Evolutionary conservation across 1,139 yeast genomes (phyloP).

Genomic region (Saccharomyces hybrid): DNA sequence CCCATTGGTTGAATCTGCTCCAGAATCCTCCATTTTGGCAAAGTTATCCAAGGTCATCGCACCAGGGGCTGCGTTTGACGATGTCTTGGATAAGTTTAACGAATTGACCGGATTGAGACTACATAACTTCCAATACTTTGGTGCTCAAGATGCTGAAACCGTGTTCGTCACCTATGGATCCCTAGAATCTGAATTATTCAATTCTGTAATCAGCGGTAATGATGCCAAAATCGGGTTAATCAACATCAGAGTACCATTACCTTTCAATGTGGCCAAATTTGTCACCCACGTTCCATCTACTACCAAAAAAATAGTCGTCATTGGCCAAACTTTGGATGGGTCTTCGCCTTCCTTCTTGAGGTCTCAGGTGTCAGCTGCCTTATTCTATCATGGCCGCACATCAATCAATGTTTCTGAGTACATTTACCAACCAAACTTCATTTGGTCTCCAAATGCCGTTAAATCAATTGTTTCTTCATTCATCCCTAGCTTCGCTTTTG

Average conservation of each 20-base stretch:
- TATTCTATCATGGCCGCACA: conserved; percentile 46
- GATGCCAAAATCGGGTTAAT: conserved; percentile 51
- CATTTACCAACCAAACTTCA: conserved; percentile 43
- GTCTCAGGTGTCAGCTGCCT: conserved; percentile 66
- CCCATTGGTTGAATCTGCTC: conserved; percentile 35
- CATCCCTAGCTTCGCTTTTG: conserved; percentile 34
- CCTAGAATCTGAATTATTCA: conserved; percentile 50
- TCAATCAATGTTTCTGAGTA: conserved; percentile 43
- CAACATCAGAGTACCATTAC: conserved; percentile 69
- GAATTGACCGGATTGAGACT: conserved; percentile 42
- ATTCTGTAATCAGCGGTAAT: conserved; percentile 37
- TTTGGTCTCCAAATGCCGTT: conserved; percentile 52
- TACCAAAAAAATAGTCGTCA: conserved; percentile 53
- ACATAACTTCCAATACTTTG: conserved; percentile 49
- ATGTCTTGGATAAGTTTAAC: conserved; percentile 50
- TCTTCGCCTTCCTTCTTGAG: conserved; percentile 42
- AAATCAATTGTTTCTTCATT: conserved; percentile 43
- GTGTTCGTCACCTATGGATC: conserved; percentile 78
- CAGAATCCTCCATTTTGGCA: conserved; percentile 27
- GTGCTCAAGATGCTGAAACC: conserved; percentile 52
- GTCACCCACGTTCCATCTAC: conserved; percentile 50
- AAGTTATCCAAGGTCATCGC: conserved; percentile 28
- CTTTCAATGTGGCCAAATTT: conserved; percentile 61
- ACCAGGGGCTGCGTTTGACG: conserved; percentile 46
- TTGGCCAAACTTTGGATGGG: conserved; percentile 45